These are phyloP conservation scores for Pythium coloratum DNA, from an alignment of 352 stramenopile species.

Conservation along the genomic window DNA sequence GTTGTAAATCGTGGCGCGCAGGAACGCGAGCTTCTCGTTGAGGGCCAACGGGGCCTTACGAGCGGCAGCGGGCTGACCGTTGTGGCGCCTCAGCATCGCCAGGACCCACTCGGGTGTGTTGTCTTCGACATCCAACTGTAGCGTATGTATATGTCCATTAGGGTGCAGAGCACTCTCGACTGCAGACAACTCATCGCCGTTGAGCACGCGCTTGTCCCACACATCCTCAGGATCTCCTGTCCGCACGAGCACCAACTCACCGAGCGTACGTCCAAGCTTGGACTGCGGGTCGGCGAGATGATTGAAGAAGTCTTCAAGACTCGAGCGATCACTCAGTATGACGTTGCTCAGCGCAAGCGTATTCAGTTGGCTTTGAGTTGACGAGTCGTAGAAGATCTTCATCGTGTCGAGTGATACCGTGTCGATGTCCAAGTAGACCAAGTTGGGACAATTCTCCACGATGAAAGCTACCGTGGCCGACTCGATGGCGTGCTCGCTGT, in stretches of 20 bases:
- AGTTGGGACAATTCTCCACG: slow-evolving; percentile 8
- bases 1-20: neutral
- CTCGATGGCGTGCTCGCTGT: slow-evolving; percentile 6
- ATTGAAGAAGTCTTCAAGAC: slow-evolving; percentile 1
- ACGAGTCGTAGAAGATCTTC: slow-evolving; percentile 1
- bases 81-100: neutral
- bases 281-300: slow-evolving; percentile 12
- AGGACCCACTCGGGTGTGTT: neutral
- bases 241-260: slow-evolving; percentile 13
- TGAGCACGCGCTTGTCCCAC: neutral
- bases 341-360: slow-evolving; percentile 14
- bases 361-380: neutral
- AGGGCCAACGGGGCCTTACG: slow-evolving; percentile 9
- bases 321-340: neutral
- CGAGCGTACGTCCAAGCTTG: neutral
- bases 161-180: slow-evolving; percentile 2
- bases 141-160: slow-evolving; percentile 16
- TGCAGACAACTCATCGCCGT: neutral
- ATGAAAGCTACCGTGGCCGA: slow-evolving; percentile 5
- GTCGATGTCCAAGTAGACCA: slow-evolving; percentile 15
- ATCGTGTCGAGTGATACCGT: slow-evolving; percentile 14
- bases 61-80: slow-evolving; percentile 12
- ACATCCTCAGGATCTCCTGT: neutral
- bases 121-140: slow-evolving; percentile 10
- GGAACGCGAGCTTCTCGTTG: slow-evolving; percentile 1